Base-by-base conservation (phyloP, 331 rosid genomes). In the Pyrus hybrid region DNA sequence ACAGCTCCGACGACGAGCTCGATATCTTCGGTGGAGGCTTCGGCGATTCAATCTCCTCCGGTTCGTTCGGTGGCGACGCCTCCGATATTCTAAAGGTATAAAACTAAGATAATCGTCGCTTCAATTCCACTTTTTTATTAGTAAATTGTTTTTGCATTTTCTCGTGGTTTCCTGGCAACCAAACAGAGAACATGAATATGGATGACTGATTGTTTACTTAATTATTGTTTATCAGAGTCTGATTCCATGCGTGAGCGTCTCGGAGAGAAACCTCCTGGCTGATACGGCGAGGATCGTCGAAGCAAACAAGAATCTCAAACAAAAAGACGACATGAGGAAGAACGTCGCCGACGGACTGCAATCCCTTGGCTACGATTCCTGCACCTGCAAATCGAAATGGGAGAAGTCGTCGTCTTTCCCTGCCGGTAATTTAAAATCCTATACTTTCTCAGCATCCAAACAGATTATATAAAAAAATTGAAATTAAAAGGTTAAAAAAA, bases 331-430 rank as follows among this genome's bases (percentile, higher is more conserved):
- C 33, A 56, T 91, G 88, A 83, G 85, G 73, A 84, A 85, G 80
- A 79, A 84, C 32, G 90, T 91, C 41, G 70, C 88, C 8, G 92
- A 87, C 21, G 79, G 80, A 0, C 98, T 93, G 74, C 69, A 83
- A 25, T 84, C 87, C 41, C 84, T 91, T 20, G 92, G 97, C 70
- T 88, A 93, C 77, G 93, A 91, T 68, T 85, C 92, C n/a, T 85
- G 92, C 3, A 76, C 87, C 87, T 89, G 97, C 82, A 93, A 88
- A 79, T 93, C 98, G 5, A 93, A 88, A 81, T 93, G 98, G 97
- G 96, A 93, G 17, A 91, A 91, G 73, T 86, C 92, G 4, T 57
- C 92, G n/a, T 85, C 72, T 73, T 78, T 76, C 75, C 82, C 79
- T 0, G 86, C 97, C 49, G 97, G 97, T 91, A 91, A 53, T 26